Base-by-base conservation (phyloP, 352 stramenopile genomes). In the Phytophthora citrophthora region DNA sequence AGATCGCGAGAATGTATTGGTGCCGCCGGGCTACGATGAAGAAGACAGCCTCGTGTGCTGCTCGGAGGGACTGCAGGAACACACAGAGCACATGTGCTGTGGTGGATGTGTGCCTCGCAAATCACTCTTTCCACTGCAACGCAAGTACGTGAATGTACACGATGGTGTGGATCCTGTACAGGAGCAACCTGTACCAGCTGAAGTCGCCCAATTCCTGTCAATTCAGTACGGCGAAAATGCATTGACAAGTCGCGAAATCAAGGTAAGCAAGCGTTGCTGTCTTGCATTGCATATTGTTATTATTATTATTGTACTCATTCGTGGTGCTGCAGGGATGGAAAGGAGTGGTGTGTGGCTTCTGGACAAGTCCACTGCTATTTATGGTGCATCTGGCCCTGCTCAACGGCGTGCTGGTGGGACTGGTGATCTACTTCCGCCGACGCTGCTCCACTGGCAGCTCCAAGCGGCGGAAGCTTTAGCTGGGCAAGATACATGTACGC, bases 61-160 rank as follows among this genome's bases (percentile, higher is more conserved):
- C 50, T 91, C 84, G 4, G 84, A 93, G 51, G 84, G 81, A 20
- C 63, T 91, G 52, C 72, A 82, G 34, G 57, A 74, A 18, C 68
- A 88, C 58, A 90, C 82, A 0, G 76, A 89, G 13, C 74, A 87
- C 62, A 88, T 91, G 84, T 93, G 81, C 65, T 91, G 84, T 54
- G 84, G 84, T 15, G 84, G 84, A 36, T 93, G 81, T 51, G 84
- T 93, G 38, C 78, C 80, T 38, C 72, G 70, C 27, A 66, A 74
- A 26, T 79, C 76, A 39, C 68, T 93, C 3, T 93, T 93, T 50
- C 84, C 84, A 29, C 61, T 93, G 7, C 67, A 86, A 50, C 72
- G 59, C 27, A 56, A 76, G 59, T 54, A 61, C 40, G 80, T 91
- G 3, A 54, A 68, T 10, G 77, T 93, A 3, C 61, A 68, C 43